These are phyloP conservation scores for Pyrus hybrid DNA, from an alignment of 331 rosid species.

Conservation along the genomic window DNA sequence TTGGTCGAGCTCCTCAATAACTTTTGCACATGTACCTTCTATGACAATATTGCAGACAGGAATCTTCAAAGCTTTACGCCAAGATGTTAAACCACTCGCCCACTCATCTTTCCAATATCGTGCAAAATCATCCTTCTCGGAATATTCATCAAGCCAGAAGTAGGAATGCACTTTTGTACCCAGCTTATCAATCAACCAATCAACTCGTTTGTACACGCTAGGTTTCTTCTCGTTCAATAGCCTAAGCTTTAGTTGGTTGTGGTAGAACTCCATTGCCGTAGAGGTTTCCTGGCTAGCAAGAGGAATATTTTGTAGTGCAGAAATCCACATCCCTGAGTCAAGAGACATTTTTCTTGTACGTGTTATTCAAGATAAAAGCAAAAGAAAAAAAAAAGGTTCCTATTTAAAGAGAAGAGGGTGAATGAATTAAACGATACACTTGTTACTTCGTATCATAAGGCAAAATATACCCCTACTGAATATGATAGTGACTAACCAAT, in stretches of 20 bases:
- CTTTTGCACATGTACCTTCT: slow-evolving; percentile 60
- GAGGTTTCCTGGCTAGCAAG: slow-evolving; percentile 81
- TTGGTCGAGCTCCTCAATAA: slow-evolving; percentile 43
- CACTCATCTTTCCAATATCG: slow-evolving; percentile 92
- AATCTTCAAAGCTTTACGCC: slow-evolving; percentile 81
- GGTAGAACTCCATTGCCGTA: slow-evolving; percentile 79
- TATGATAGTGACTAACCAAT: slow-evolving; percentile 50
- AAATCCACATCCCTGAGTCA: slow-evolving; percentile 57
- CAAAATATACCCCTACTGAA: slow-evolving; percentile 17
- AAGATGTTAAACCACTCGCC: slow-evolving; percentile 82
- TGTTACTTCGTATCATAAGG: neutral
- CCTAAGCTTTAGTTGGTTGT: slow-evolving; percentile 74
- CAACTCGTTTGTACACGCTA: slow-evolving; percentile 61
- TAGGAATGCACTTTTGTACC: slow-evolving; percentile 81
- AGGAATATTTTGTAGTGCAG: slow-evolving; percentile 63
- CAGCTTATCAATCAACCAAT: slow-evolving; percentile 90
- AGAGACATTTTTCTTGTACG: neutral
- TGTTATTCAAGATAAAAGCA: slow-evolving; percentile 1
- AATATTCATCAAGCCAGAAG: slow-evolving; percentile 97
- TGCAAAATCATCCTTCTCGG: slow-evolving; percentile 75
- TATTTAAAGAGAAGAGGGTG: neutral
- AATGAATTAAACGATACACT: no score
- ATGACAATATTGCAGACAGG: slow-evolving; percentile 52
- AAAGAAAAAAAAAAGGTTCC: no score
- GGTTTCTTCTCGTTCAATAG: slow-evolving; percentile 60